Conservation (phyloP, 129 eudicot genomes). For the Logfia minima region DNA sequence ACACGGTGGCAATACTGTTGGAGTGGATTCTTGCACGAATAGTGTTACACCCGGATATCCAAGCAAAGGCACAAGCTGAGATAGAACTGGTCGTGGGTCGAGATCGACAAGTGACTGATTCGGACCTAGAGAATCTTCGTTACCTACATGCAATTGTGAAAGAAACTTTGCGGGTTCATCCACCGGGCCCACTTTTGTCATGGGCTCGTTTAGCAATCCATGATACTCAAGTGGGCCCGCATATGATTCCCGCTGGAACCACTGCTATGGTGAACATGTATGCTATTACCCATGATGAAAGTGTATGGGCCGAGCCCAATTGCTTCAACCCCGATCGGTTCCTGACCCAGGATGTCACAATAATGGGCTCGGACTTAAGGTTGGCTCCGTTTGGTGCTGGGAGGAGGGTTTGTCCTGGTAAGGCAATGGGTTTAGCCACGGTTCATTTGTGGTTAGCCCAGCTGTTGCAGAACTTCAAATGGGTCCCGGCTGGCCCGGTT, state of each 20-base stretch:
- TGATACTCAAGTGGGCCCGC: constrained; percentile 71
- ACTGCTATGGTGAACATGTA: constrained; percentile 99
- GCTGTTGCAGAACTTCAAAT: constrained; percentile 64
- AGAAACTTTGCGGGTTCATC: constrained; percentile 84
- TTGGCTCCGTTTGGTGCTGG: constrained; percentile 96
- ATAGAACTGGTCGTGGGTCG: constrained; percentile 56
- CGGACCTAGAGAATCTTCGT: constrained; percentile 64
- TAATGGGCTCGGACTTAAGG: constrained; percentile 91
- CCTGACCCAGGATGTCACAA: constrained; percentile 51
- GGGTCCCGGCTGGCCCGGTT: constrained; percentile 56
- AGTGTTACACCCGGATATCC: constrained; percentile 87
- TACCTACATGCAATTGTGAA: constrained; percentile 78
- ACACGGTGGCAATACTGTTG: constrained; percentile 85
- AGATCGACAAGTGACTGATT: constrained; percentile 39
- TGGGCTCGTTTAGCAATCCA: constrained; percentile 94
- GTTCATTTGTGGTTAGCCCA: constrained; percentile 90
- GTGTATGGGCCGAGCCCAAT: constrained; percentile 59
- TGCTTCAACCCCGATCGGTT: constrained; percentile 77
- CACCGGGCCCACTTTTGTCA: constrained; percentile 94
- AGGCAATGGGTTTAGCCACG: constrained; percentile 80
- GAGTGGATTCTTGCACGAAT: constrained; percentile 96
- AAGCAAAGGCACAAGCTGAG: constrained; percentile 79
- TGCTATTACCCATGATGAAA: constrained; percentile 79
- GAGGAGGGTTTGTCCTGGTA: constrained; percentile 96
- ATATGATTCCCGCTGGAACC: constrained; percentile 80